A percentile compares a stretch with the other conserved stretches of the same genome.
Evolutionary conservation across 257 asterid species (phyloP).

Genomic region (Capsicum chinense): DNA sequence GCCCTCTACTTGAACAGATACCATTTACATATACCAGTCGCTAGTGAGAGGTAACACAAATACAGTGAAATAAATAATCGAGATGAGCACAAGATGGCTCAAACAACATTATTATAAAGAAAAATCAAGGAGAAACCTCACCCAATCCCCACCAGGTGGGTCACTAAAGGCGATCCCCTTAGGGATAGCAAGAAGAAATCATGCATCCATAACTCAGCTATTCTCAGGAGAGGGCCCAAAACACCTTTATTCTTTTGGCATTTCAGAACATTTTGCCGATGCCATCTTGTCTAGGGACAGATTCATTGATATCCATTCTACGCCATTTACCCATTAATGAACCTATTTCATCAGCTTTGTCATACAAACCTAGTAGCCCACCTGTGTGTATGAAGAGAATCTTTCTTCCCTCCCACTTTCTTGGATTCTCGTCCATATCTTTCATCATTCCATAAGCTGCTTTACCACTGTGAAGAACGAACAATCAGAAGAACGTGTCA

Average conservation of each 20-base stretch:
- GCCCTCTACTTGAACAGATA: not conserved
- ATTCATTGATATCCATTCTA: slow-evolving; percentile 69
- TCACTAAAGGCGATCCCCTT: too few species aligned
- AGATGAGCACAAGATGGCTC: not conserved
- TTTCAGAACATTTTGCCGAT: slow-evolving; percentile 81
- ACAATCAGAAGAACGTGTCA: not conserved
- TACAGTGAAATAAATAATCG: too few species aligned
- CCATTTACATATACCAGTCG: not conserved
- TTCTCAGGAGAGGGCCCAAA: too few species aligned
- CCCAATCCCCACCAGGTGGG: too few species aligned
- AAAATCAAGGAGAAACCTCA: not conserved
- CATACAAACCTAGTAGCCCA: slow-evolving; percentile 79
- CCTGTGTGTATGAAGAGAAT: slow-evolving; percentile 94
- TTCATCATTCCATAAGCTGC: slow-evolving; percentile 81
- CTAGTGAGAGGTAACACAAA: not conserved
- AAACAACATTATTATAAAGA: not conserved
- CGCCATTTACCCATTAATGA: slow-evolving; percentile 74
- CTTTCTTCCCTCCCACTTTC: slow-evolving; percentile 86
- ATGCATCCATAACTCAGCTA: too few species aligned
- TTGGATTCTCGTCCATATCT: slow-evolving; percentile 77
- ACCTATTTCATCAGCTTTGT: slow-evolving; percentile 73
- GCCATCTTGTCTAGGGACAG: slow-evolving; percentile 73
- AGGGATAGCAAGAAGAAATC: too few species aligned
- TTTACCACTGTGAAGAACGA: slow-evolving; percentile 65
- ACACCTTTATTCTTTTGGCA: not conserved